Base-by-base conservation (phyloP, 2,329 filamentous ascomycete species). In the Ceratocystis harringtonii region DNA sequence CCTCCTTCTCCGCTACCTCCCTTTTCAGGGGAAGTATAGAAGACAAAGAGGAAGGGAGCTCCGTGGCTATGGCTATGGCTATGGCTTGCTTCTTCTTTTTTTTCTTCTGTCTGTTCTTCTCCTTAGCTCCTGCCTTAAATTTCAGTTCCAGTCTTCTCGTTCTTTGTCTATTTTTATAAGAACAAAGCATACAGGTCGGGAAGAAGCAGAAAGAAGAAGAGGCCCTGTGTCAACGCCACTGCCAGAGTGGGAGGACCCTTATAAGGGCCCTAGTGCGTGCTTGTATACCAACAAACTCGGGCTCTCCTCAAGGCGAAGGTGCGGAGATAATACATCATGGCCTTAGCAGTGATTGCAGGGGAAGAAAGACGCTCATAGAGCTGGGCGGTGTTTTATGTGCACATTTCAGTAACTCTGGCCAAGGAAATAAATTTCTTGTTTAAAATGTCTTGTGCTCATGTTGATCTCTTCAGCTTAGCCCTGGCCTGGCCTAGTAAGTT, bases 51-150 rank as follows among this genome's bases (percentile, higher is more conserved):
- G 30, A 25, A n/a, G 41, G 19, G 32, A 41, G 32, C 22, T 61
- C 44, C 17, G 48, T 48, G 58, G 50, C 55, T 36, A 5, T 36
- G 64, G 60, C 64, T 62, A 36, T 48, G 58, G 50, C 55, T 36
- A 5, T 36, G 64, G 60, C 64, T 62, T 60, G 61, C 63, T 50
- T 15, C 36, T 41, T 41, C 36, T 41, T 41, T 41, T 41, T 41
- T 41, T 50, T n/a, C 44, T 43, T 22, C 22, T 28, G 19, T 25
- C 25, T 28, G 8, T 48, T 22, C 17, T 22, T 48, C 17, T 19
- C 6, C 58, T 22, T 41, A 17, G 57, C 57, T 36, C 57, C 32
- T 30, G 41, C 57, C 17, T 36, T 41, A 15, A 41, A 41, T 41
- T 41, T 41, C 36, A 41, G 15, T 41, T 41, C 10, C 2, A 41